Percentiles rank a stretch among this genome's conserved stretches.
phyloP scores from a whole-genome alignment of 257 asterid species.

The Ligustrum vulgare region DNA sequence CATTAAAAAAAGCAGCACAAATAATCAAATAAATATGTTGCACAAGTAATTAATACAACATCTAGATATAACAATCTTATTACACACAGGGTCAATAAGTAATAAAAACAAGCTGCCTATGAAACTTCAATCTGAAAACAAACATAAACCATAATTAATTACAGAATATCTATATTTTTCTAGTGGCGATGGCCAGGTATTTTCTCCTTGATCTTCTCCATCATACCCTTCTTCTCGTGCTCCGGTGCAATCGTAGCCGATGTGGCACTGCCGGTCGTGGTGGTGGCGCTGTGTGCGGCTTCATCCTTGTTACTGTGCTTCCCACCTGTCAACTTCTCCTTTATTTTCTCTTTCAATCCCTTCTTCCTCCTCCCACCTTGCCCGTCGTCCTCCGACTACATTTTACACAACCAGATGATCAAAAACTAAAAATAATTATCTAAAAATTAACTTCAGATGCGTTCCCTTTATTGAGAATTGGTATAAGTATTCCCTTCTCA shows the following conservation, averaged over 20 bases:
- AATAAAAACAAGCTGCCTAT: no score
- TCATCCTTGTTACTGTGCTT: constrained; percentile 33
- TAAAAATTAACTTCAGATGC: no score
- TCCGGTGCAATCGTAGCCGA: constrained; percentile 30
- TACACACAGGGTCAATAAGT: no score
- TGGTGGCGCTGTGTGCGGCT: constrained; percentile 18
- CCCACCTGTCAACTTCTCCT: constrained; percentile 54
- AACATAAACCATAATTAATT: not conserved
- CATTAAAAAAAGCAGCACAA: no score
- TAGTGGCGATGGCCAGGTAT: constrained; percentile 68
- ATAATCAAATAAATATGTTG: no score
- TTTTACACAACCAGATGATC: no score
- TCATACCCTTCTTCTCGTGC: constrained; percentile 74
- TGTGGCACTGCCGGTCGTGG: constrained; percentile 27
- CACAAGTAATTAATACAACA: no score
- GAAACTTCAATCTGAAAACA: not conserved
- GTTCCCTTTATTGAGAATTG: no score
- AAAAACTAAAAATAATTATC: no score
- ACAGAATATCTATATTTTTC: not conserved
- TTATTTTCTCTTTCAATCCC: constrained; percentile 67
- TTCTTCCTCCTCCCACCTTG: constrained; percentile 74
- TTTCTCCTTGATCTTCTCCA: constrained; percentile 79
- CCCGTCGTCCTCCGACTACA: constrained; percentile 73
- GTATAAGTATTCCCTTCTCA: no score
- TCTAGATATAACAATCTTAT: no score